Evolutionary conservation across 768 basidiomycete species (phyloP), one percentile per base, ranked within the genome.

Genomic region (Hygrocybe punicea): DNA sequence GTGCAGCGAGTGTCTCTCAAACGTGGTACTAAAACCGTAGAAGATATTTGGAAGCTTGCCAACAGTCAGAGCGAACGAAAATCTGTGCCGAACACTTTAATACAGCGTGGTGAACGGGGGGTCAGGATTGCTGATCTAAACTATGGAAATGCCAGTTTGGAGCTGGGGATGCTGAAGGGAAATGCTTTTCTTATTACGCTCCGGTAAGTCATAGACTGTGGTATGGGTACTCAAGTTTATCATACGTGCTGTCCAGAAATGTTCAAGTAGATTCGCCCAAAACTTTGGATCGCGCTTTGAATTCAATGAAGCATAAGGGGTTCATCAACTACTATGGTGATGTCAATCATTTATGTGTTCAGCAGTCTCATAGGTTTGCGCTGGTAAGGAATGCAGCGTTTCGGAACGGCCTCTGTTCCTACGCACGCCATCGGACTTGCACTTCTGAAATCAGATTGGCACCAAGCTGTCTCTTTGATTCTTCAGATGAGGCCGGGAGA

Each of bases 261-360:
- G 87, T 97, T 16, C 85, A 91, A 65, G 86, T 86, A 7, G 84
- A 90, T 53, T 86, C 87, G 7, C 73, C 77, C 62, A 83, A 89
- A 29, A 83, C 81, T 2, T 77, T 98, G 51, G 84, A 95, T 59
- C 78, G 81, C 56, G 86, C 88, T 0, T 78, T 98, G 78, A 77
- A 80, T 34, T 87, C 83, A 14, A 78, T 98, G 51, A 91, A 93
- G 69, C 72, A 80, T 53, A 84, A 83, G 57, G 97, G 97, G 0
- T 99, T 98, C 72, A 92, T 99, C 69, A 99, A 99, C 69, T 99
- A 98, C 68, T 99, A 97, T 67, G 95, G 93, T 91, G 71, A 56
- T 65, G 24, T 53, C 11, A 16, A 23, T 55, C n/a, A 4, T 35
- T 51, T 42, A 19, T 10, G 52, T 53, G 49, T 17, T 35, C 14